Evolutionary conservation across 192 early-diverging fungal species (phyloP), one percentile per base, ranked within the genome.

Genomic region (Spizellomyces punctatus): DNA sequence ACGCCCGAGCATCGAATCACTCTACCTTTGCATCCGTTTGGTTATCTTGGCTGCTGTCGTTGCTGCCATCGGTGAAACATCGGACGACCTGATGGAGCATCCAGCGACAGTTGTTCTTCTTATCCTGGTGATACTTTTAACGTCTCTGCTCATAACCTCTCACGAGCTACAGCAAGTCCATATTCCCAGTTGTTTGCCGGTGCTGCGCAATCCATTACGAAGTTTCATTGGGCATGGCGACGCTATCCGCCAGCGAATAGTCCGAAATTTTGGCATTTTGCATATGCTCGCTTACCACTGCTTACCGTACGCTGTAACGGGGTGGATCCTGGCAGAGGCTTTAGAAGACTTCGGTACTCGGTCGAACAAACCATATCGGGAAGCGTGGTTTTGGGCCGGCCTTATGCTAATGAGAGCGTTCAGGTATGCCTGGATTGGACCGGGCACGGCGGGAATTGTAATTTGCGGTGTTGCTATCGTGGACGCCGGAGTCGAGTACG

Each of bases 111-210:
- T 19, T 8, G 8, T 50, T 7, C 49, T 72, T 10, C 45, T 72
- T 46, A 72, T 72, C 21, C 5, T 64, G n/a, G 67, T 72, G 5
- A 5, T 63, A 41, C 9, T 61, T 8, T 41, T 69, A 12, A 17
- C 64, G 8, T 21, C n/a, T 19, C 16, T 72, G 45, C 17, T 45
- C 43, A 50, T 64, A 52, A 0, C 45, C 0, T 56, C 71, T 10
- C 59, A 67, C 48, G 72, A 78, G 63, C 44, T 74, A 3, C 77
- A 78, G 47, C 75, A 71, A 21, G n/a, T 74, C 1, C 58, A 62
- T 56, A 9, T 78, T 5, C 77, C 72, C 6, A 54, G 66, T 16
- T 46, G 58, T 9, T 22, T 78, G n/a, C 77, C 77, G 6, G 19
- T 78, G 16, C 10, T 78, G n/a, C 48, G 49, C 8, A 78, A 78